A percentile compares a stretch with the other conserved stretches of the same genome.
phyloP scores from a whole-genome alignment of 1,139 yeast species.

The Candida mesenterica region DNA sequence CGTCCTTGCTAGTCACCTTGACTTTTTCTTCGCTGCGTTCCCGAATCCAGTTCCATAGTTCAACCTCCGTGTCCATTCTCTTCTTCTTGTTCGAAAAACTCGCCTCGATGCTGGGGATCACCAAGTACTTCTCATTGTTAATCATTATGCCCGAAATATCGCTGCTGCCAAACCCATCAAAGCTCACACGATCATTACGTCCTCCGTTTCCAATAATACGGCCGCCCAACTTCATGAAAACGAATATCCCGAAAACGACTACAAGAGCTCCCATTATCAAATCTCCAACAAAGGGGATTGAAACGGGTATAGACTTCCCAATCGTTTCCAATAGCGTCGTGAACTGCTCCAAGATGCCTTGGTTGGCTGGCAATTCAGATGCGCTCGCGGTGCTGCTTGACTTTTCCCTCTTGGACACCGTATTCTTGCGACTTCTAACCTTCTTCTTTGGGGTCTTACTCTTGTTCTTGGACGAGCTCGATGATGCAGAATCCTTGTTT shows the following conservation, averaged over 20 bases:
- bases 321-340: conserved; percentile 26
- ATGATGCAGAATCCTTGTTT: conserved; percentile 3
- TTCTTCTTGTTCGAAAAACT: conserved; percentile 32
- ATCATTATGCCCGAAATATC: conserved; percentile 28
- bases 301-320: conserved; percentile 27
- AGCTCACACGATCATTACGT: background rate
- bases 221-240: conserved; percentile 7
- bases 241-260: conserved; percentile 16
- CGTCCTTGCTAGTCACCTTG: conserved; percentile 13
- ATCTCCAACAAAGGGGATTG: conserved; percentile 26
- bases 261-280: conserved; percentile 25
- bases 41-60: conserved; percentile 82
- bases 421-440: conserved; percentile 20
- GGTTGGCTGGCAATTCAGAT: conserved; percentile 10
- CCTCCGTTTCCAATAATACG: conserved; percentile 9
- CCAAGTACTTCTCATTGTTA: conserved; percentile 42
- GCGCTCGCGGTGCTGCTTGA: conserved; percentile 13
- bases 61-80: conserved; percentile 54
- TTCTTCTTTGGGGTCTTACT: conserved; percentile 26
- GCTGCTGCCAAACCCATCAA: conserved; percentile 6
- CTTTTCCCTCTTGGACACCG: conserved; percentile 14
- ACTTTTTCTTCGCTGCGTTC: conserved; percentile 41
- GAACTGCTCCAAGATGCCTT: conserved; percentile 20
- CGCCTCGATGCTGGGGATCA: conserved; percentile 47
- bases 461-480: conserved; percentile 11